Evolutionary conservation across 768 basidiomycete genomes (phyloP).

Genomic region (Termitomyces sp.): DNA sequence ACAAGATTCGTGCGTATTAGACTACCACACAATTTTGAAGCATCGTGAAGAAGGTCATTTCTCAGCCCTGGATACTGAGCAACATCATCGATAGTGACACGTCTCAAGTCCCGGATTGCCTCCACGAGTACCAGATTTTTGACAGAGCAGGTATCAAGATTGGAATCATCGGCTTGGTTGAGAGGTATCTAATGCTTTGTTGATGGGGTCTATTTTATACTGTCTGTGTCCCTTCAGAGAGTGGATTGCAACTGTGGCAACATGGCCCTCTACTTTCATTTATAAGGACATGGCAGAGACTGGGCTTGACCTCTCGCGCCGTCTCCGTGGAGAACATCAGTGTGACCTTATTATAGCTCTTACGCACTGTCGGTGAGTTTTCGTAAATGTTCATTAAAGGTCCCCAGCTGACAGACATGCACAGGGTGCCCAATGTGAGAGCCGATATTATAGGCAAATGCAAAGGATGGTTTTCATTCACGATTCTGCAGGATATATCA

Average conservation of each 20-base stretch:
- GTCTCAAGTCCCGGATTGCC: constrained; percentile 49
- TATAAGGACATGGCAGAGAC: constrained; percentile 72
- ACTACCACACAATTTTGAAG: not conserved
- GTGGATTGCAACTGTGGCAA: constrained; percentile 84
- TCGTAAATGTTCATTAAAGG: not conserved
- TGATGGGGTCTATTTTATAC: not conserved
- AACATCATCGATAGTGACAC: constrained; percentile 77
- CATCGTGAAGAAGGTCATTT: not conserved
- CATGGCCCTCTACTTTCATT: constrained; percentile 79
- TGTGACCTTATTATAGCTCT: constrained; percentile 85
- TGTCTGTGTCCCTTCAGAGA: constrained; percentile 46
- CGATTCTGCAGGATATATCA: constrained; percentile 48
- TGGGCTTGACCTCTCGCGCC: constrained; percentile 65
- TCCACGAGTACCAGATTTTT: constrained; percentile 59
- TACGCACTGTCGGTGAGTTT: constrained; percentile 68
- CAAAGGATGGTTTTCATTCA: not conserved
- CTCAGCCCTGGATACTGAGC: constrained; percentile 86
- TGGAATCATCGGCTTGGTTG: constrained; percentile 83
- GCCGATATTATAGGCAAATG: not conserved
- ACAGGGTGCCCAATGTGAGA: constrained; percentile 43
- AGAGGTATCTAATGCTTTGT: constrained; percentile 45
- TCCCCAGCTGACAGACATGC: not conserved
- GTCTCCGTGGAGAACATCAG: constrained; percentile 62
- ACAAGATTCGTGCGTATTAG: constrained; percentile 60
- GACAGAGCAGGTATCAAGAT: constrained; percentile 67